Percentiles rank a stretch among this genome's conserved stretches.
Evolutionary conservation across 2,329 filamentous ascomycete species (phyloP).

Genomic region (Zymoseptoria passerinii): DNA sequence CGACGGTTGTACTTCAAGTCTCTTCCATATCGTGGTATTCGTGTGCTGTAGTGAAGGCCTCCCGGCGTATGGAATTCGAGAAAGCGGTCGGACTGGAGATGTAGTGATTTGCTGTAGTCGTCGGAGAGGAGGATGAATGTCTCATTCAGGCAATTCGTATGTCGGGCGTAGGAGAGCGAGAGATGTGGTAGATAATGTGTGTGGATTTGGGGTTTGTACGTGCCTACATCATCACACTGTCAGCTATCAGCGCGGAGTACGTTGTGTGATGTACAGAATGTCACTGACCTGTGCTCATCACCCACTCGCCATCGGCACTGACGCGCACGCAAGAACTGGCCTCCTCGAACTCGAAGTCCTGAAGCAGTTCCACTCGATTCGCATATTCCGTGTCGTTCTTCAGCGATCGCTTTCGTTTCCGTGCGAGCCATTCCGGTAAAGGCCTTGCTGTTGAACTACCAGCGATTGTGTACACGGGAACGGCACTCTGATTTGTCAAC

Average conservation of each 20-base stretch:
- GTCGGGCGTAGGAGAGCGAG: constrained; percentile 84
- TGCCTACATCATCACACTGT: constrained; percentile 37
- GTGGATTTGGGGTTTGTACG: constrained; percentile 77
- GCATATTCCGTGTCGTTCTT: constrained; percentile 91
- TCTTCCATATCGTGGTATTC: constrained; percentile 85
- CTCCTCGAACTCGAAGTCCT: constrained; percentile 97
- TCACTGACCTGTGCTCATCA: constrained; percentile 75
- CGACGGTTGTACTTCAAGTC: constrained; percentile 78
- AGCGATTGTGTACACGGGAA: constrained; percentile 91
- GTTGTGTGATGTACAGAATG: background rate
- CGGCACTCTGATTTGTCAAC: constrained; percentile 69
- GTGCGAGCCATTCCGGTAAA: constrained; percentile 89
- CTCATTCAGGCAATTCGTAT: constrained; percentile 85
- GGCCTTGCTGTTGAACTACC: constrained; percentile 80
- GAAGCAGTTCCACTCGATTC: constrained; percentile 85
- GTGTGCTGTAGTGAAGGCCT: constrained; percentile 80
- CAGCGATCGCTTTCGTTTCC: constrained; percentile 78
- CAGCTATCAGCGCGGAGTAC: constrained; percentile 17
- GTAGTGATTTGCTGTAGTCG: constrained; percentile 90
- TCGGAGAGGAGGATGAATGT: constrained; percentile 81
- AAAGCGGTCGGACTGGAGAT: constrained; percentile 83
- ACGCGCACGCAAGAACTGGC: constrained; percentile 83
- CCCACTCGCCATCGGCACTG: constrained; percentile 94
- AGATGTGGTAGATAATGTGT: constrained; percentile 91
- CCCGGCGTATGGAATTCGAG: constrained; percentile 88